A percentile compares a stretch with the other conserved stretches of the same genome.
Evolutionary conservation across 179 eudicot genomes (phyloP).

Genomic region (Carnegiea gigantea): DNA sequence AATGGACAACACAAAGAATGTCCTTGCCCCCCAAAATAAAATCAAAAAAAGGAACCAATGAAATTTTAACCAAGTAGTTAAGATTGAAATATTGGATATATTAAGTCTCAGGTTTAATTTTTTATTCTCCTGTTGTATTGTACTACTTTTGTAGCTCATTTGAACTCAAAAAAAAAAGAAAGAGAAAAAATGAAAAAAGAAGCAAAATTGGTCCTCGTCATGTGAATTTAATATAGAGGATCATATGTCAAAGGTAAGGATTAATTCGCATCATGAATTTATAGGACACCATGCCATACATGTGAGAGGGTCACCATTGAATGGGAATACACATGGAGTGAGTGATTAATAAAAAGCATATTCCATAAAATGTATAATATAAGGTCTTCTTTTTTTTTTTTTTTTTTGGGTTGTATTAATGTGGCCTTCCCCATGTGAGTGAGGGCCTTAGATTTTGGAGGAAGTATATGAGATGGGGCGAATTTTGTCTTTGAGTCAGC

Average conservation of each 20-base stretch:
- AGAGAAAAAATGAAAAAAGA: neutral
- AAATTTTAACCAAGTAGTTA: no score
- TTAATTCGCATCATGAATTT: neutral
- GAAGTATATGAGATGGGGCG: neutral
- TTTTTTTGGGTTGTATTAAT: constrained; percentile 24
- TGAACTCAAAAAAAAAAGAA: neutral
- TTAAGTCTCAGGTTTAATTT: no score
- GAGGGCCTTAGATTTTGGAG: constrained; percentile 32
- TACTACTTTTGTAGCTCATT: no score
- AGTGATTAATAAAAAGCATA: neutral
- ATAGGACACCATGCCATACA: constrained; percentile 18
- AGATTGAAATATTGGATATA: no score
- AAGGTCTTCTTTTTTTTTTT: neutral
- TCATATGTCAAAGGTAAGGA: neutral
- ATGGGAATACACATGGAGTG: constrained; percentile 28
- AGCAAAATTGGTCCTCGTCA: neutral
- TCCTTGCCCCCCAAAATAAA: neutral
- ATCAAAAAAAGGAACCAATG: no score
- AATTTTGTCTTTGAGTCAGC: constrained; percentile 25
- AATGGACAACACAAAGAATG: constrained; percentile 30
- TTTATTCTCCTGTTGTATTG: no score
- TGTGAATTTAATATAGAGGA: neutral
- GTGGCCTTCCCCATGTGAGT: constrained; percentile 33
- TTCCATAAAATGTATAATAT: constrained; percentile 12
- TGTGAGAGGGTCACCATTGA: constrained; percentile 27